Conservation (phyloP, 1,284 basidiomycete genomes). For the Leccinum pachyderme region DNA sequence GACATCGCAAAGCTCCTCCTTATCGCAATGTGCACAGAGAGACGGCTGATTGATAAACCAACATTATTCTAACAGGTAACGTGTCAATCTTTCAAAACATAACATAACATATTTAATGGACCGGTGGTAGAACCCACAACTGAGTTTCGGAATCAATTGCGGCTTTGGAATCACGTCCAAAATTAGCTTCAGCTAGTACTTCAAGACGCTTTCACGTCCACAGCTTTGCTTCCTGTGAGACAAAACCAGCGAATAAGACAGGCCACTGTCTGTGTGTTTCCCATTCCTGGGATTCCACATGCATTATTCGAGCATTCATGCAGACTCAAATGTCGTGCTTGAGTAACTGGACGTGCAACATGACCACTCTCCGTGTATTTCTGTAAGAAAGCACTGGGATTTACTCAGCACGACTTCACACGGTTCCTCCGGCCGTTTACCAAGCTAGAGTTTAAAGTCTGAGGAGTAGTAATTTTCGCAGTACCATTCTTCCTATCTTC, state of each 20-base stretch:
- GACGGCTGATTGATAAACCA: not conserved
- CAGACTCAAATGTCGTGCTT: not conserved
- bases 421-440: not conserved
- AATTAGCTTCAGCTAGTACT: not conserved
- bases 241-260: slow-evolving; percentile 8
- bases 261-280: not conserved
- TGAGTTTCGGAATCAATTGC: not conserved
- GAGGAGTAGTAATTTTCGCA: not conserved
- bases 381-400: not conserved
- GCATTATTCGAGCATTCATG: not conserved
- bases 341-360: not conserved
- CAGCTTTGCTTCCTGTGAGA: slow-evolving; percentile 10
- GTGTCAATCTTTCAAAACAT: no score
- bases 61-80: not conserved
- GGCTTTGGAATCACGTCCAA: not conserved
- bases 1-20: no score
- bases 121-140: not conserved
- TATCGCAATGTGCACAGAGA: not conserved
- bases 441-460: not conserved
- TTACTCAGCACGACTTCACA: not conserved
- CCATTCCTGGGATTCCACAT: slow-evolving; percentile 9
- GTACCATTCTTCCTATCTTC: not conserved
- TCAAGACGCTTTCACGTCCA: not conserved
- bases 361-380: not conserved
- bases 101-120: not conserved